phyloP scores from a whole-genome alignment of 495 filamentous ascomycete genomes.

The Penicillium silybi region DNA sequence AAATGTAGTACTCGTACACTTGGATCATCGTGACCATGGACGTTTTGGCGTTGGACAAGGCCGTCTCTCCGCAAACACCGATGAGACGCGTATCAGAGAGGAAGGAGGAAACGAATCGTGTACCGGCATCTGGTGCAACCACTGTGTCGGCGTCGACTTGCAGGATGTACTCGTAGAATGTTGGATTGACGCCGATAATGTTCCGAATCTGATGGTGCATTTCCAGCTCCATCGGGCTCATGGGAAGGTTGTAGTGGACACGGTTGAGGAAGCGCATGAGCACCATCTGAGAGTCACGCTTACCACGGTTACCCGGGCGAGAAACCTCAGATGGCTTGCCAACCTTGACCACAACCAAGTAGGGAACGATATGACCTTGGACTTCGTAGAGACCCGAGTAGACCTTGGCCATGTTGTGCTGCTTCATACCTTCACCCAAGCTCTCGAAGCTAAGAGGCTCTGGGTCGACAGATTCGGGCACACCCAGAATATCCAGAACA shows the following conservation, averaged over 20 bases:
- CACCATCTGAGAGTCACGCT: slow-evolving; percentile 98
- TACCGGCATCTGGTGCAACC: slow-evolving; percentile 85
- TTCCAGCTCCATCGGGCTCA: slow-evolving; percentile 95
- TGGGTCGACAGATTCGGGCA: slow-evolving; percentile 90
- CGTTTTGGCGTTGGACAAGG: slow-evolving; percentile 85
- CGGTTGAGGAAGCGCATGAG: slow-evolving; percentile 98
- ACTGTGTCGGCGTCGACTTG: slow-evolving; percentile 98
- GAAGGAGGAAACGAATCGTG: slow-evolving; percentile 89
- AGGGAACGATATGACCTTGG: slow-evolving; percentile 96
- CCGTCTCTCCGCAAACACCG: slow-evolving; percentile 92
- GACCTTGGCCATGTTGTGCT: slow-evolving; percentile 98
- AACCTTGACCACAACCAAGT: slow-evolving; percentile 94
- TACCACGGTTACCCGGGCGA: slow-evolving; percentile 94
- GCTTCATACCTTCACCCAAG: slow-evolving; percentile 90
- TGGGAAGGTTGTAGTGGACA: slow-evolving; percentile 91
- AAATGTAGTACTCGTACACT: slow-evolving; percentile 99
- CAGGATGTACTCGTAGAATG: slow-evolving; percentile 95
- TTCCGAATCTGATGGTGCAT: slow-evolving; percentile 99
- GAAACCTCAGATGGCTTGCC: slow-evolving; percentile 97
- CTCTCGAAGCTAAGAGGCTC: slow-evolving; percentile 97
- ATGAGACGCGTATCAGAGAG: slow-evolving; percentile 87
- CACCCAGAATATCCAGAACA: slow-evolving; percentile 94
- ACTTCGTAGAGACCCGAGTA: slow-evolving; percentile 98
- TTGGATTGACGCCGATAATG: slow-evolving; percentile 97
- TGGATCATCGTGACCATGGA: slow-evolving; percentile 98